phyloP scores from a whole-genome alignment of 1,284 basidiomycete genomes.

The Sanghuangporus weigelae region DNA sequence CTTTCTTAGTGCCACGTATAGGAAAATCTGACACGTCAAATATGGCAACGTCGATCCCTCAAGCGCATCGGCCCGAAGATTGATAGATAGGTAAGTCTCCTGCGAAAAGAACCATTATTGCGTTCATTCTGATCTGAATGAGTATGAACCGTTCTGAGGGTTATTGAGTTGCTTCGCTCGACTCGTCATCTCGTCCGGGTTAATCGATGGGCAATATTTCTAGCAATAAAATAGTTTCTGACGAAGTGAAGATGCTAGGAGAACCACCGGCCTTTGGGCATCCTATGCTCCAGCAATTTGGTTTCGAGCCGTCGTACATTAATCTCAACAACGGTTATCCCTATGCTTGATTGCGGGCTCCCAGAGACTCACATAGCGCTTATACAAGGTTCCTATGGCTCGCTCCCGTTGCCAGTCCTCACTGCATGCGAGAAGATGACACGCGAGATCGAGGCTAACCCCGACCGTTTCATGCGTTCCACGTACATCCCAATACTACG shows the following conservation, averaged over 20 bases:
- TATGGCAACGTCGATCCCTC: background rate
- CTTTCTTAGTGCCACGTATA: slow-evolving; percentile 1
- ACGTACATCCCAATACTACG: slow-evolving; percentile 35
- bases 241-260: background rate
- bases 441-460: slow-evolving; percentile 49
- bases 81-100: background rate
- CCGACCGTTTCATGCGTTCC: slow-evolving; percentile 58
- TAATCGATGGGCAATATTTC: background rate
- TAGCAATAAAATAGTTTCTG: background rate
- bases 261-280: slow-evolving; percentile 54
- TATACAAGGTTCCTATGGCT: slow-evolving; percentile 41
- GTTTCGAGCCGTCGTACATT: slow-evolving; percentile 52
- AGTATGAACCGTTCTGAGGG: no score
- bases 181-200: background rate
- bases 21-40: background rate
- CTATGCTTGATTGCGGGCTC: slow-evolving; percentile 40
- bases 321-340: slow-evolving; percentile 59
- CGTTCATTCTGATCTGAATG: no score
- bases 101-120: no score
- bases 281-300: slow-evolving; percentile 51
- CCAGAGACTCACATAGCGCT: no score
- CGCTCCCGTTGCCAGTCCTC: slow-evolving; percentile 56
- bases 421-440: slow-evolving; percentile 42
- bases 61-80: background rate
- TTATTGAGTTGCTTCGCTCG: background rate